Percentiles rank a stretch among this genome's conserved stretches.
These are phyloP conservation scores for Paracoccidioides lutzii DNA, from an alignment of 2,329 filamentous ascomycete genomes.

Conservation along the genomic window DNA sequence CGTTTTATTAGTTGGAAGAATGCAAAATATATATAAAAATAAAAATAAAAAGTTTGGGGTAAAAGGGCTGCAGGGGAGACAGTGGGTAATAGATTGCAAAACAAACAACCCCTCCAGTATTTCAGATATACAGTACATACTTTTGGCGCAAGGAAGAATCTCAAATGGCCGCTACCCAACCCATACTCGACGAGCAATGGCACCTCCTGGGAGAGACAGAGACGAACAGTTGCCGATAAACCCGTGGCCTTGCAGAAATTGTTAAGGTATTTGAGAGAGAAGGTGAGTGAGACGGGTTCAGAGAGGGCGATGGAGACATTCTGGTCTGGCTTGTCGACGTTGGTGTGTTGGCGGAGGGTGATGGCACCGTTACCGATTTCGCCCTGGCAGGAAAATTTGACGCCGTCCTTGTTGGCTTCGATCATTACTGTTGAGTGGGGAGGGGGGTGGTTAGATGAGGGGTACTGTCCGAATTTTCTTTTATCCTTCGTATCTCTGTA, in stretches of 20 bases:
- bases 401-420: slow-evolving; percentile 90
- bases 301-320: slow-evolving; percentile 81
- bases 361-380: slow-evolving; percentile 95
- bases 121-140: slow-evolving; percentile 37
- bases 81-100: too few species aligned
- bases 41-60: background rate
- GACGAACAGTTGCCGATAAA: slow-evolving; percentile 68
- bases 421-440: slow-evolving; percentile 57
- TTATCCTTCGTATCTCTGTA: background rate
- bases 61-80: too few species aligned
- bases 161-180: slow-evolving; percentile 74
- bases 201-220: slow-evolving; percentile 92
- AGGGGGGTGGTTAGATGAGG: background rate
- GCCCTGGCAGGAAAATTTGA: slow-evolving; percentile 86
- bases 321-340: slow-evolving; percentile 75
- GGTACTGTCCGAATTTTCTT: background rate
- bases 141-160: slow-evolving; percentile 98
- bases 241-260: slow-evolving; percentile 98
- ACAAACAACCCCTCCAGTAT: background rate
- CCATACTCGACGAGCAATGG: slow-evolving; percentile 89
- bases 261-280: slow-evolving; percentile 97
- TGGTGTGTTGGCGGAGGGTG: slow-evolving; percentile 75
- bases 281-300: slow-evolving; percentile 87
- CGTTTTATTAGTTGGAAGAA: background rate
- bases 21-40: background rate